Percentiles rank a stretch among this genome's conserved stretches.
phyloP scores from a whole-genome alignment of 768 basidiomycete genomes.

The Pleurotus giganteus region DNA sequence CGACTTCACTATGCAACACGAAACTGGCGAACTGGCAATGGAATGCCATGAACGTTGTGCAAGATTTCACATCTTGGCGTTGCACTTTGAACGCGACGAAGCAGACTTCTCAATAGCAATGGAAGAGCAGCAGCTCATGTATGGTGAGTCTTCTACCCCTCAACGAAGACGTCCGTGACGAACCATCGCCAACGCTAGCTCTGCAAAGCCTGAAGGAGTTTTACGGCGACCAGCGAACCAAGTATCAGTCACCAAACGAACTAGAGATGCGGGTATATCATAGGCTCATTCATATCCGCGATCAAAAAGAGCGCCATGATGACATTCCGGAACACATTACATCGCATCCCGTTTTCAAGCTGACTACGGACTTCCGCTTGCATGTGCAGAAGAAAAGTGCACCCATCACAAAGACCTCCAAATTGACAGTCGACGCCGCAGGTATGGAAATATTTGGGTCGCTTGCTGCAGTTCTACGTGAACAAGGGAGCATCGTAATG shows the following conservation, averaged over 20 bases:
- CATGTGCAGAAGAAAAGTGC: conserved; percentile 80
- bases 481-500: conserved; percentile 66
- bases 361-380: conserved; percentile 77
- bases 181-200: conserved; percentile 42
- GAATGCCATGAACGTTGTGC: conserved; percentile 93
- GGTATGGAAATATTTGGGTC: conserved; percentile 69
- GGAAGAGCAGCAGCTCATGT: conserved; percentile 90
- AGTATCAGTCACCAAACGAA: conserved; percentile 75
- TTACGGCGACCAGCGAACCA: conserved; percentile 77
- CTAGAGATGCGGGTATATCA: conserved; percentile 97
- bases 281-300: conserved; percentile 86
- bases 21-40: conserved; percentile 73
- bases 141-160: conserved; percentile 54
- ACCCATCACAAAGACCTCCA: conserved; percentile 67
- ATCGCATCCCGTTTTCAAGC: conserved; percentile 72
- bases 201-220: conserved; percentile 91
- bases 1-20: conserved; percentile 93
- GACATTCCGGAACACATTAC: conserved; percentile 68
- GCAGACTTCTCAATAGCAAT: conserved; percentile 58
- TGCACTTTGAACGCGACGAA: conserved; percentile 64
- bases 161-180: background rate
- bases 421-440: conserved; percentile 58
- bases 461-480: conserved; percentile 58
- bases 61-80: conserved; percentile 85
- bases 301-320: conserved; percentile 74